A percentile compares a stretch with the other conserved stretches of the same genome.
phyloP scores from a whole-genome alignment of 2,329 filamentous ascomycete species.

The Saccharata proteae region DNA sequence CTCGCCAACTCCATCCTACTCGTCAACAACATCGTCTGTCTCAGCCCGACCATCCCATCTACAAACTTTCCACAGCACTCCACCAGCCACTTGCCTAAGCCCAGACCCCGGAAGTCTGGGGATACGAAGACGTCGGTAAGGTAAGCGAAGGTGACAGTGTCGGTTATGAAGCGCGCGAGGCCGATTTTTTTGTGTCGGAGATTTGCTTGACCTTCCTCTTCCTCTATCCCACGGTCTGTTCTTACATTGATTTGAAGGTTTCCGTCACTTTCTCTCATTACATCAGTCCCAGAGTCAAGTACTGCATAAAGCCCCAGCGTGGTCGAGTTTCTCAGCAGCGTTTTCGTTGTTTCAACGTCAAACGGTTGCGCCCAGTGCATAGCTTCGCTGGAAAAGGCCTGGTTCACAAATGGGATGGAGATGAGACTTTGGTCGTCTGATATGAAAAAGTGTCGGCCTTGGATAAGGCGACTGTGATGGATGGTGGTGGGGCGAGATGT shows the following conservation, averaged over 20 bases:
- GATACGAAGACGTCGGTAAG: conserved; percentile 57
- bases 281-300: neutral
- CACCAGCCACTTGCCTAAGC: conserved; percentile 55
- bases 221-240: no score
- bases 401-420: conserved; percentile 18
- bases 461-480: no score
- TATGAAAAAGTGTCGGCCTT: conserved; percentile 16
- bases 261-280: neutral
- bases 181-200: conserved; percentile 35
- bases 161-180: conserved; percentile 54
- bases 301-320: conserved; percentile 23
- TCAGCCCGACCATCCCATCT: conserved; percentile 45
- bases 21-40: conserved; percentile 25
- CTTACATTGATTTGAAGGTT: neutral
- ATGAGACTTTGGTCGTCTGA: conserved; percentile 16
- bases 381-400: conserved; percentile 16
- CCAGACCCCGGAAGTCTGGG: conserved; percentile 45
- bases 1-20: conserved; percentile 15
- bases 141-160: conserved; percentile 57
- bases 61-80: conserved; percentile 46
- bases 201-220: neutral
- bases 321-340: conserved; percentile 21
- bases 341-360: conserved; percentile 11
- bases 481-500: no score
- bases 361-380: conserved; percentile 22